Conservation (phyloP, 352 stramenopile species). For the Phytopythium boreale region DNA sequence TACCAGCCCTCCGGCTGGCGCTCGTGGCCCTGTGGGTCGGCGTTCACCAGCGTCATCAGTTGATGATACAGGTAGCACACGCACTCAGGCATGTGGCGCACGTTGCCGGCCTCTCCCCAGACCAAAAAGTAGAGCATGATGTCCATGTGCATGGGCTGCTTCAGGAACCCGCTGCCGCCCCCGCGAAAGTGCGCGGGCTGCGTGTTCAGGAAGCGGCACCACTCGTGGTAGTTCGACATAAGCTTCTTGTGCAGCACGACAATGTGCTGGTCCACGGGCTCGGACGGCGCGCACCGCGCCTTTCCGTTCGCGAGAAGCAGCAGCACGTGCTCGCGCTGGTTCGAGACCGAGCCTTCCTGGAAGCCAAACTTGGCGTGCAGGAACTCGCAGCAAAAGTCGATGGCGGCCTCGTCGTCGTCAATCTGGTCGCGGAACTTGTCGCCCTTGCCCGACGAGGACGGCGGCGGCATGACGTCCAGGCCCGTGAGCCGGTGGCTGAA, state of each 20-base stretch:
- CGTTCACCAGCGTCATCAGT: constrained; percentile 52
- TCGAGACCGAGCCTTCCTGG: constrained; percentile 76
- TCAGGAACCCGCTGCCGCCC: constrained; percentile 15
- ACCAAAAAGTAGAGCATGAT: constrained; percentile 96
- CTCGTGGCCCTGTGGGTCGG: constrained; percentile 38
- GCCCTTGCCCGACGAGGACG: constrained; percentile 1
- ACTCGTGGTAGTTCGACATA: constrained; percentile 72
- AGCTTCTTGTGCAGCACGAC: constrained; percentile 66
- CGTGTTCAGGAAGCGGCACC: constrained; percentile 64
- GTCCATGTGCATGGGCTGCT: constrained; percentile 78
- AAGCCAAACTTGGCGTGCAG: constrained; percentile 82
- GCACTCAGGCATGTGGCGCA: constrained; percentile 96
- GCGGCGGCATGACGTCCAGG: constrained; percentile 41
- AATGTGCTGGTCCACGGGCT: constrained; percentile 55
- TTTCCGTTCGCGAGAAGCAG: constrained; percentile 77
- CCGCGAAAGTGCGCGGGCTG: constrained; percentile 74
- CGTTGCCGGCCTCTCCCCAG: constrained; percentile 96
- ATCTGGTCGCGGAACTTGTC: constrained; percentile 41
- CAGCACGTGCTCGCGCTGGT: constrained; percentile 82
- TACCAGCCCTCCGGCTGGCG: constrained; percentile 55
- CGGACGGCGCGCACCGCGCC: constrained; percentile 43
- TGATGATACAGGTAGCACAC: constrained; percentile 97
- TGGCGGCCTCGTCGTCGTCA: constrained; percentile 74
- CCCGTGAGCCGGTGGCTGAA: constrained; percentile 53
- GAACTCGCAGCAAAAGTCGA: constrained; percentile 82